phyloP scores from a whole-genome alignment of 2,329 filamentous ascomycete species.

The Aspergillus pseudonomiae region DNA sequence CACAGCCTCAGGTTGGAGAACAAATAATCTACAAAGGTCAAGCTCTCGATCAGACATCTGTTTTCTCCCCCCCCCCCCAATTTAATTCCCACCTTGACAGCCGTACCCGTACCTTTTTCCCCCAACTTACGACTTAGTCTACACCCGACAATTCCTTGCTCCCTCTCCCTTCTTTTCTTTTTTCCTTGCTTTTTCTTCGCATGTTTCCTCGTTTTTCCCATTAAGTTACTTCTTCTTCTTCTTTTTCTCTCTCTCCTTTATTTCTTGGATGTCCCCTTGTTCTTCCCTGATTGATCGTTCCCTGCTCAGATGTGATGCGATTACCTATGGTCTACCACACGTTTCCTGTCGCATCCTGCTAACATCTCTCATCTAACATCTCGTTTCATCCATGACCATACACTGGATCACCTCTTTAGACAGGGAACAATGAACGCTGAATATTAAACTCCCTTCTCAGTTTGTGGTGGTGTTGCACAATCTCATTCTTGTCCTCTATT shows the following conservation, averaged over 20 bases:
- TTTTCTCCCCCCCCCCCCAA: not conserved
- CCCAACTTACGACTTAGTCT: constrained; percentile 6
- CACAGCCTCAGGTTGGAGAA: not conserved
- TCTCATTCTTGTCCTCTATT: constrained; percentile 9
- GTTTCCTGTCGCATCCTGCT: constrained; percentile 23
- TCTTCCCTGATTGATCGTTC: constrained; percentile 22
- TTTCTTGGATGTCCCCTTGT: constrained; percentile 16
- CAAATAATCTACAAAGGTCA: not conserved
- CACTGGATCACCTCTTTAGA: not conserved
- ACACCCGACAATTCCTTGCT: not conserved
- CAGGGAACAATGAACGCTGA: constrained; percentile 19
- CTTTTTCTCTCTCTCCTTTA: constrained; percentile 23
- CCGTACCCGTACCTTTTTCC: constrained; percentile 1
- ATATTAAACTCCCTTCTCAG: constrained; percentile 10
- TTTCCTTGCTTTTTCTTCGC: not conserved
- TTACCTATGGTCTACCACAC: constrained; percentile 24
- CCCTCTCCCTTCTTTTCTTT: not conserved
- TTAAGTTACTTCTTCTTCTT: constrained; percentile 19
- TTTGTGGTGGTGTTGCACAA: constrained; percentile 2
- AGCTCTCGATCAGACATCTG: not conserved
- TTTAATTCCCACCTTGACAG: constrained; percentile 2
- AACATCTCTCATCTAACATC: not conserved
- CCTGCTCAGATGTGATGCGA: constrained; percentile 36
- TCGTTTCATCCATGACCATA: not conserved
- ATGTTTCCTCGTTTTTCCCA: not conserved